phyloP scores from a whole-genome alignment of 2,329 filamentous ascomycete genomes.

The Periconia sp. region DNA sequence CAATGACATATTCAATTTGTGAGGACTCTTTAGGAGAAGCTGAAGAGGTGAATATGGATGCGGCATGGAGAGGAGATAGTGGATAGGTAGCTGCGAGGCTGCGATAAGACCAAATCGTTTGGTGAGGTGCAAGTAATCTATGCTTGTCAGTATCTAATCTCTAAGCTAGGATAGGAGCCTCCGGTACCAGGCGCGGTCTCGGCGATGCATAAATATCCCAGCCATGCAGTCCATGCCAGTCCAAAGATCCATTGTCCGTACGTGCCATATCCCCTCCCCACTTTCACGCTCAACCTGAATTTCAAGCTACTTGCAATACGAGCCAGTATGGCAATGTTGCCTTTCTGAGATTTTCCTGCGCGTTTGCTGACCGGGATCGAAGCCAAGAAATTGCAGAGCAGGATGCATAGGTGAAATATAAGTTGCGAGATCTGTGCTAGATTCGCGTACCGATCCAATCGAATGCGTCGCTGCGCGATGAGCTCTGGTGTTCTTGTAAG shows the following conservation, averaged over 20 bases:
- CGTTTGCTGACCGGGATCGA: not conserved
- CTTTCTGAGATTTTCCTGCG: conserved; percentile 1
- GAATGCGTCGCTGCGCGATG: conserved; percentile 3
- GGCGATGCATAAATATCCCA: conserved; percentile 1
- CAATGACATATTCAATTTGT: not conserved
- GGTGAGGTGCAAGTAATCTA: conserved; percentile 6
- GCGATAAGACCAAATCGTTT: conserved; percentile 4
- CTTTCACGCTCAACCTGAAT: not conserved
- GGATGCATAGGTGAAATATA: conserved; percentile 2
- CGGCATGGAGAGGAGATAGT: conserved; percentile 4
- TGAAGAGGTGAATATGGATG: not conserved
- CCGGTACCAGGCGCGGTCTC: conserved; percentile 3
- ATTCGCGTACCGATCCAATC: conserved; percentile 7
- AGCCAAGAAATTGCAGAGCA: not conserved
- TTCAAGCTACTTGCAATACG: not conserved
- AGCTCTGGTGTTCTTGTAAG: conserved; percentile 7
- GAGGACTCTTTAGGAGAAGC: not conserved
- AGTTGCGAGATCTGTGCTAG: conserved; percentile 6
- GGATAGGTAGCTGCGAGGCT: conserved; percentile 5
- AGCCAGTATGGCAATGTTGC: not conserved
- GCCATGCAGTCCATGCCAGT: conserved; percentile 1
- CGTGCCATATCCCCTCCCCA: not conserved
- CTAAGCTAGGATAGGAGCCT: not conserved
- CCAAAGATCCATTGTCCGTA: conserved; percentile 3
- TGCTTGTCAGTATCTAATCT: not conserved